Conservation (phyloP, 805 yeast genomes). For the Candida piceae region DNA sequence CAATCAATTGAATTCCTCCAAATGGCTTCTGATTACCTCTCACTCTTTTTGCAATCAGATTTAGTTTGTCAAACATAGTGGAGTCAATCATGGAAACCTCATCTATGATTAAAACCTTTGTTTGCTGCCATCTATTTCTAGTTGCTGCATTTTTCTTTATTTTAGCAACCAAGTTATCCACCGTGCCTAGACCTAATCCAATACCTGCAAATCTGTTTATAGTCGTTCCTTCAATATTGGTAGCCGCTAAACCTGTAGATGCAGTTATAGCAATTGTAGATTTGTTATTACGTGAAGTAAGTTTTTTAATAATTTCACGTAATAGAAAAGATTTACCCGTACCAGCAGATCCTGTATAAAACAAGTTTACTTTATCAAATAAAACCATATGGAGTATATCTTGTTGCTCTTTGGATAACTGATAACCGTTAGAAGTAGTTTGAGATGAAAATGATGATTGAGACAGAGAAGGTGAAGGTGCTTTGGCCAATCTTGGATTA, state of each 20-base stretch:
- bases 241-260: conserved; percentile 94
- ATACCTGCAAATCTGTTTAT: conserved; percentile 82
- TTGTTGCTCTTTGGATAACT: conserved; percentile 35
- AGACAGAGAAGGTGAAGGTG: not conserved
- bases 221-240: conserved; percentile 87
- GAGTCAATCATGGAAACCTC: conserved; percentile 96
- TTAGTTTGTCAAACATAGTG: conserved; percentile 65
- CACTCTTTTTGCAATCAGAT: conserved; percentile 56
- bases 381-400: conserved; percentile 48
- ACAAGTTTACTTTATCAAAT: conserved; percentile 47
- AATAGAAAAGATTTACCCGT: conserved; percentile 78
- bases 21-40: conserved; percentile 56
- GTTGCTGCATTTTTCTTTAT: conserved; percentile 43
- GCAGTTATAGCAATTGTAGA: conserved; percentile 82
- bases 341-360: conserved; percentile 74
- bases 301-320: conserved; percentile 53
- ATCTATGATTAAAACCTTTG: conserved; percentile 76
- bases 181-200: conserved; percentile 65
- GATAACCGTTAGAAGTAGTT: conserved; percentile 1
- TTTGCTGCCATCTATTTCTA: conserved; percentile 55
- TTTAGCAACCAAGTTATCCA: conserved; percentile 38
- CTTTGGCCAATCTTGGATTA: conserved; percentile 16
- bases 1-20: conserved; percentile 88
- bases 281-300: conserved; percentile 39
- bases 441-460: not conserved